phyloP scores from a whole-genome alignment of 2,329 filamentous ascomycete genomes.

The Fusarium sp. region DNA sequence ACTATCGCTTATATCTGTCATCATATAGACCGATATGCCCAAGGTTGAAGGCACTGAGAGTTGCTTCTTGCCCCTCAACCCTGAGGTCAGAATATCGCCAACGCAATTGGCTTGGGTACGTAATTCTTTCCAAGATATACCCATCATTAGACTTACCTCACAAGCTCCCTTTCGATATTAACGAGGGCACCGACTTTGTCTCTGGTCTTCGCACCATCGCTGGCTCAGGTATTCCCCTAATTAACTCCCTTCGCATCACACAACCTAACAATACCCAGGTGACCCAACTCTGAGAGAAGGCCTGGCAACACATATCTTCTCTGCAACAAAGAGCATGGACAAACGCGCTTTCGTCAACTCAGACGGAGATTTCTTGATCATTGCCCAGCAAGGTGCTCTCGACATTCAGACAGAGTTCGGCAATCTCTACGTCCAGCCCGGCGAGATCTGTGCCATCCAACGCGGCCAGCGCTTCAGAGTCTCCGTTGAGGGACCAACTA shows the following conservation, averaged over 20 bases:
- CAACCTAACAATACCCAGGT: conserved; percentile 27
- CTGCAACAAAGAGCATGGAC: conserved; percentile 61
- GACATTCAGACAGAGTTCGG: conserved; percentile 78
- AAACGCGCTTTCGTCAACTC: conserved; percentile 65
- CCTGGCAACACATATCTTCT: conserved; percentile 63
- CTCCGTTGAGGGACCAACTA: conserved; percentile 64
- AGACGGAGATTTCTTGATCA: conserved; percentile 75
- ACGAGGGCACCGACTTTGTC: conserved; percentile 48
- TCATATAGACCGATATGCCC: conserved; percentile 40
- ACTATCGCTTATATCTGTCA: background rate
- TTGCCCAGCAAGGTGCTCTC: conserved; percentile 73
- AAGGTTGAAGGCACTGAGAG: conserved; percentile 44
- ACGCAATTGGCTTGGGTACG: conserved; percentile 46
- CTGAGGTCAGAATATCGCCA: conserved; percentile 40
- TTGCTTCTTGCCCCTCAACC: conserved; percentile 44
- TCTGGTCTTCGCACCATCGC: conserved; percentile 61
- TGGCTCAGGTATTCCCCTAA: conserved; percentile 52
- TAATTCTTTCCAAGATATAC: fast-evolving
- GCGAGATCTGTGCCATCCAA: conserved; percentile 76
- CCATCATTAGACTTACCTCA: fast-evolving
- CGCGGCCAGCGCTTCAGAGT: conserved; percentile 67
- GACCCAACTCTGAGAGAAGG: conserved; percentile 63
- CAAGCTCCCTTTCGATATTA: conserved; percentile 55
- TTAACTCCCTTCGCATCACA: too few relatives aligned
- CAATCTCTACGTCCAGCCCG: conserved; percentile 71